Evolutionary conservation across 2,329 filamentous ascomycete genomes (phyloP), one percentile per base, ranked within the genome.

Genomic region (Fusarium pseudograminearum): DNA sequence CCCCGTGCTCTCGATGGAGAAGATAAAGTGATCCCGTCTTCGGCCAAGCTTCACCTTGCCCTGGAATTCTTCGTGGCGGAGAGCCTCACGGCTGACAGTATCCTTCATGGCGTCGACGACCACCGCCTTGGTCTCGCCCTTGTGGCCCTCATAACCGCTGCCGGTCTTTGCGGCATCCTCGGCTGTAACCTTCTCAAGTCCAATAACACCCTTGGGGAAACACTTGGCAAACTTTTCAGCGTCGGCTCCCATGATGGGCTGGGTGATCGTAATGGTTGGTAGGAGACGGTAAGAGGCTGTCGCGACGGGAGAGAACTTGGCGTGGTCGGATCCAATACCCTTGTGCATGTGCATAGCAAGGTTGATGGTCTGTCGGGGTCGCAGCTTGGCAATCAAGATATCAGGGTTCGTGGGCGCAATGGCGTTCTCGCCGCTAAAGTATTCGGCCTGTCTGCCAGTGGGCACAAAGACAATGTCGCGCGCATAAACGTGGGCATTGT

Each of bases 251-350:
- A 97, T 78, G 65, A 99, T 98, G 22, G 96, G 96, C 73, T 87
- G 83, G 45, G 86, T 84, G 77, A 99, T 98, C 69, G 87, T 86
- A 80, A 99, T 98, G 71, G 90, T 90, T 10, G 96, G 96, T 77
- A 99, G 83, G 22, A 99, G 87, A 51, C 96, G 90, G 83, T 99
- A 99, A 26, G 92, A 93, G 5, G 96, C 96, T 2, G 96, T 98
- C 5, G 95, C 94, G 36, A 98, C 96, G 47, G 96, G 96, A 1
- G 93, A 97, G 84, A 96, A 99, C 81, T 99, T 99, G 74, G 96
- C 91, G 80, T 99, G 96, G 80, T 99, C 96, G 69, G 91, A 89
- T 48, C 96, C 96, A 72, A 97, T 90, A 65, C 97, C 96, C 83
- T 98, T 97, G 82, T 97, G 90, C 83, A 95, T 96, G 84, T 98